Evolutionary conservation across 257 asterid species (phyloP).

Genomic region (Cynanchum wilfordii): DNA sequence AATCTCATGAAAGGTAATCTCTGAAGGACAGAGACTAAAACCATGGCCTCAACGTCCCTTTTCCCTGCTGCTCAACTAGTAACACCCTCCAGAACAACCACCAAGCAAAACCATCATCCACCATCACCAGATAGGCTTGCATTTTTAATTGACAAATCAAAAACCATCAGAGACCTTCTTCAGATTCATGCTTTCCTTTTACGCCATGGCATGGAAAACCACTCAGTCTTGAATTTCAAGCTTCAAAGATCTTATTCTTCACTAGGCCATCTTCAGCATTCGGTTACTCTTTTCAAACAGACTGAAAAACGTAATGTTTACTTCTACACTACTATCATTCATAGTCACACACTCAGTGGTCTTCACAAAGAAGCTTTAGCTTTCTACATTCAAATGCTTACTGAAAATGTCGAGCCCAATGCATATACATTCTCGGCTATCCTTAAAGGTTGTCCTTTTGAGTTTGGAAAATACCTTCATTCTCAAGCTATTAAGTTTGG

Average conservation of each 20-base stretch:
- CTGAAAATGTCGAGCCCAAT: constrained; percentile 3
- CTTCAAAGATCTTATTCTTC: constrained; percentile 11
- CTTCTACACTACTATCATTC: constrained; percentile 11
- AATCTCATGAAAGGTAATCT: neutral
- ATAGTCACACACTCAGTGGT: constrained; percentile 5
- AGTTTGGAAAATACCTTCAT: constrained; percentile 7
- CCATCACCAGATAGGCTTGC: constrained; percentile 2
- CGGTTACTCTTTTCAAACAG: constrained; percentile 10
- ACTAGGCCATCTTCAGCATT: constrained; percentile 2
- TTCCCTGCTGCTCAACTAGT: neutral
- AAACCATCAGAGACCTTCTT: constrained; percentile 1
- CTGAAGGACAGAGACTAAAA: neutral
- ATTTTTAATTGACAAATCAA: constrained; percentile 9
- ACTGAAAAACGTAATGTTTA: constrained; percentile 5
- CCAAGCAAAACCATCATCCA: neutral
- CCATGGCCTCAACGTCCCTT: constrained; percentile 6
- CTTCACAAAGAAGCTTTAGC: neutral
- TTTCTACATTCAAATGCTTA: constrained; percentile 4
- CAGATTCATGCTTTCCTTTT: constrained; percentile 11
- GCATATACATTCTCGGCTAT: constrained; percentile 11
- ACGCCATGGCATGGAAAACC: constrained; percentile 7
- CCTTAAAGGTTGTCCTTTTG: constrained; percentile 12
- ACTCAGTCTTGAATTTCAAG: constrained; percentile 6
- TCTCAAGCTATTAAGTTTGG: constrained; percentile 10
- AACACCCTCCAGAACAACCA: neutral